These are phyloP conservation scores for Sarocladium kiliense DNA, from an alignment of 2,329 filamentous ascomycete genomes.

Conservation along the genomic window DNA sequence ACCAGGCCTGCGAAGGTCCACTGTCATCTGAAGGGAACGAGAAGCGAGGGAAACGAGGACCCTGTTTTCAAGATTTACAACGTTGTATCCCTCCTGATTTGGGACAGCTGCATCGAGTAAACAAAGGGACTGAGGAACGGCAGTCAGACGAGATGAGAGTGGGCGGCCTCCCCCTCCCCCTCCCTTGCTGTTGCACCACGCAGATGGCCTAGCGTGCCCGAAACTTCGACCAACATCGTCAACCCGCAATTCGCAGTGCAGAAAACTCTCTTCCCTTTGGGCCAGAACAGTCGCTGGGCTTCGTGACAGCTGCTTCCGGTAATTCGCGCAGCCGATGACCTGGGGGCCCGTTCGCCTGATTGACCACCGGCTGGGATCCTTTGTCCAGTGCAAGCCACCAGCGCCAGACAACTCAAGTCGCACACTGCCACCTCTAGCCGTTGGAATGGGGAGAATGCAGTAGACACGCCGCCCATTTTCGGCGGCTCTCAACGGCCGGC, in stretches of 20 bases:
- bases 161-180: not conserved
- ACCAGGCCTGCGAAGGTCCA: no score
- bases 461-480: no score
- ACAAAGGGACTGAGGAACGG: not conserved
- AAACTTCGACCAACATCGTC: constrained; percentile 3
- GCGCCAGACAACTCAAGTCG: no score
- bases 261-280: not conserved
- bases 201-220: not conserved
- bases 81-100: not conserved
- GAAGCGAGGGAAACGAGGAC: not conserved
- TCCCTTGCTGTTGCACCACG: not conserved
- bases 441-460: not conserved
- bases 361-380: not conserved
- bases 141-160: not conserved
- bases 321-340: constrained; percentile 8
- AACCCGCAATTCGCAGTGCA: not conserved
- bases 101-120: not conserved
- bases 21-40: not conserved
- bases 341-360: not conserved
- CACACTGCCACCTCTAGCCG: not conserved
- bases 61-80: no score
- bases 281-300: not conserved
- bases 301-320: not conserved
- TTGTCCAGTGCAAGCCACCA: not conserved
- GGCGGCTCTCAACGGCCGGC: not conserved